Percentiles rank a stretch among this genome's conserved stretches.
These are phyloP conservation scores for Schizophyllum amplum DNA, from an alignment of 1,284 basidiomycete species.

Conservation along the genomic window DNA sequence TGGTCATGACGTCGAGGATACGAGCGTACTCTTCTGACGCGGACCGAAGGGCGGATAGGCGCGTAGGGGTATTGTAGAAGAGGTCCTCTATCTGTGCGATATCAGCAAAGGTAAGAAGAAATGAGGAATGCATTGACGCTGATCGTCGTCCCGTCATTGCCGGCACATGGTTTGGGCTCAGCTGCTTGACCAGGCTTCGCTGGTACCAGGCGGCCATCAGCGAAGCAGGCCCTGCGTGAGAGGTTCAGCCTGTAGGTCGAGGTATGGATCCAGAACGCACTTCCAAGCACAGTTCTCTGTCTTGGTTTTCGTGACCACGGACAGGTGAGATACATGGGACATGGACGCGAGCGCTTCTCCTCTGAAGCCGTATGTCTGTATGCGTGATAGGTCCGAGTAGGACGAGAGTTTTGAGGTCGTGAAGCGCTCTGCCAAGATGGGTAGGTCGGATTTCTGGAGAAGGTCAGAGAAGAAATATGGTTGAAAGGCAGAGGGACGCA, in stretches of 20 bases:
- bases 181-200: constrained; percentile 58
- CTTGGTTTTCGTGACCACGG: constrained; percentile 85
- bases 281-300: constrained; percentile 82
- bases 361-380: constrained; percentile 94
- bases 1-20: constrained; percentile 89
- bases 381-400: constrained; percentile 81
- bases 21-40: constrained; percentile 89
- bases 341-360: constrained; percentile 97
- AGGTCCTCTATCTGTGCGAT: constrained; percentile 83
- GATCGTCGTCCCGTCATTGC: constrained; percentile 91
- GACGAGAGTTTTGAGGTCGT: constrained; percentile 90
- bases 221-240: constrained; percentile 62
- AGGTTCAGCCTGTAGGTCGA: constrained; percentile 4
- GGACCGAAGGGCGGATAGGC: constrained; percentile 80
- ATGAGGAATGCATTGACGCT: constrained; percentile 36
- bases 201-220: constrained; percentile 66
- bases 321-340: constrained; percentile 87
- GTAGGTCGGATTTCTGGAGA: constrained; percentile 63
- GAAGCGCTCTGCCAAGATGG: constrained; percentile 90
- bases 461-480: background rate
- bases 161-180: constrained; percentile 86
- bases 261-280: constrained; percentile 33
- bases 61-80: constrained; percentile 91
- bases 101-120: too few relatives aligned
- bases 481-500: constrained; percentile 26